Evolutionary conservation across 2,329 filamentous ascomycete species (phyloP).

Genomic region (Xylaria hypoxylon): DNA sequence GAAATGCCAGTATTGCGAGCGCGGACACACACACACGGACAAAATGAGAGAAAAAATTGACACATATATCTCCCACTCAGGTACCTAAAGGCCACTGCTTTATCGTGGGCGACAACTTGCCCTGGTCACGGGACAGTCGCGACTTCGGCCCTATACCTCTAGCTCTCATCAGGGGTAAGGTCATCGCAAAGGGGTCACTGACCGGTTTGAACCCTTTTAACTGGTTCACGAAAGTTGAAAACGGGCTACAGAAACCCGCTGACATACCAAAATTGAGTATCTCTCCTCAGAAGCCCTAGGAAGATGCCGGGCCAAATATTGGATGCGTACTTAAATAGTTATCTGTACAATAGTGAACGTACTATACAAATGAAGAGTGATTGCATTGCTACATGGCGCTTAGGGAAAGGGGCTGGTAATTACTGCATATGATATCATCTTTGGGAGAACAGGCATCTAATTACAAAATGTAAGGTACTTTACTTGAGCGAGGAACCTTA

Average conservation of each 20-base stretch:
- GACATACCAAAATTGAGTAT: not conserved
- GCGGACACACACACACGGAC: not conserved
- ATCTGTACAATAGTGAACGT: conserved; percentile 21
- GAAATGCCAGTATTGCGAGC: not conserved
- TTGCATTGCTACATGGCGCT: conserved; percentile 35
- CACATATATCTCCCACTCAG: conserved; percentile 56
- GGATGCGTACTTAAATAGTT: not conserved
- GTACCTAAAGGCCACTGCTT: conserved; percentile 94
- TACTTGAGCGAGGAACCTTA: conserved; percentile 25
- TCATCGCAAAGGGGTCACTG: conserved; percentile 66
- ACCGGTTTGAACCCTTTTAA: conserved; percentile 59
- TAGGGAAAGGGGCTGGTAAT: conserved; percentile 28
- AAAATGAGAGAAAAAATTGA: conserved; percentile 14
- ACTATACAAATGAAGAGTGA: conserved; percentile 4
- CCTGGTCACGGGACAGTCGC: conserved; percentile 86
- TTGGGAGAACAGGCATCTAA: conserved; percentile 46
- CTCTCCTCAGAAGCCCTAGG: not conserved
- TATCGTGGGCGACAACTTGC: conserved; percentile 88
- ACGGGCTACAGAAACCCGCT: conserved; percentile 47
- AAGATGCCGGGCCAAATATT: not conserved
- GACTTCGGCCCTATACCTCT: conserved; percentile 88
- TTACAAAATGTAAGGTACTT: conserved; percentile 44
- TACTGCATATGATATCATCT: conserved; percentile 49
- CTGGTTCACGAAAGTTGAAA: conserved; percentile 64
- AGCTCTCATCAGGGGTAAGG: conserved; percentile 85